Evolutionary conservation across 495 filamentous ascomycete genomes (phyloP), one percentile per base, ranked within the genome.

Genomic region (Neurospora sp.): DNA sequence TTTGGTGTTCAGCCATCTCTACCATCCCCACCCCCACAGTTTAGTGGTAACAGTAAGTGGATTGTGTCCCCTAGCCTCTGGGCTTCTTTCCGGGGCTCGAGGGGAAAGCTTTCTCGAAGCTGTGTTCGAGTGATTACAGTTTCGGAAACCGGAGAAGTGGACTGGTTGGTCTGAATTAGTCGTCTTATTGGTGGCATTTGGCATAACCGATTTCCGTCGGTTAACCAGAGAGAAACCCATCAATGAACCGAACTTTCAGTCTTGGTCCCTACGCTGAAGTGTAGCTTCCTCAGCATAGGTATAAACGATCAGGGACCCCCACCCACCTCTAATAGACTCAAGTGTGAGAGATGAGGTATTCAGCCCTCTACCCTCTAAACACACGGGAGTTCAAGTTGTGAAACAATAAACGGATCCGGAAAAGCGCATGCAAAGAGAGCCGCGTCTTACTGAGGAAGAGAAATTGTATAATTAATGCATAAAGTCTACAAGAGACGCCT

Each of bases 401-500:
- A 2, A 35, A 37, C 22, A 18, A 16, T 3, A 6, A 66, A 59
- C 10, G 11, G 11, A 27, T 1, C 12, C 11, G 46, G 46, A 5
- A 53, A 5, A 53, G 20, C 20, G 11, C 20, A 59, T 7, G 11
- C 48, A 27, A 27, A 66, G 31, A 59, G 48, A 31, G 6, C 48
- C 48, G 11, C 20, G 14, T 5, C 7, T 61, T 37, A 8, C 2
- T 35, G 14, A 66, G 31, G 53, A 66, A 66, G 53, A 66, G 31
- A 66, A 66, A 66, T 35, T 9, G 27, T 35, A 66, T 66, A 66
- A 66, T 66, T 66, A 66, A 66, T 18, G 53, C 53, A 77, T 70
- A 78, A 75, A 48, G 74, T 79, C 72, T 78, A 76, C 72, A 53
- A 69, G 46, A 35, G 70, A 80, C 76, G 77, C 78, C 72, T 46